Conservation (phyloP, 495 filamentous ascomycete species). For the Letharia columbiana region DNA sequence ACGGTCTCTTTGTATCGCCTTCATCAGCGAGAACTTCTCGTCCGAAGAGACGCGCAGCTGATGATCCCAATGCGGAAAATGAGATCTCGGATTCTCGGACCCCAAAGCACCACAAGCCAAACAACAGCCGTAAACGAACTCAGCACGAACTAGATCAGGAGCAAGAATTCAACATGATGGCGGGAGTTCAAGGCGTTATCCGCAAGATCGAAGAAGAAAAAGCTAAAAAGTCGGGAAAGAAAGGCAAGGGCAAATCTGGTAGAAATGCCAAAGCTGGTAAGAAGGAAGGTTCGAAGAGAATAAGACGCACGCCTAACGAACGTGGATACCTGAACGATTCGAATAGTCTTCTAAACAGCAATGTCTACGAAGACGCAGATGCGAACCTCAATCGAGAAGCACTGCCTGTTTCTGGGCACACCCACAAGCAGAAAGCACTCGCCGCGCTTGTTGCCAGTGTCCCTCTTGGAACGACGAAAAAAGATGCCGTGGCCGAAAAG, state of each 20-base stretch:
- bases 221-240: no score
- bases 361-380: slow-evolving; percentile 21
- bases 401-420: neutral
- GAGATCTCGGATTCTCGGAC: no score
- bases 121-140: neutral
- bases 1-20: neutral
- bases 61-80: no score
- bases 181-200: slow-evolving; percentile 17
- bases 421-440: slow-evolving; percentile 9
- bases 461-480: slow-evolving; percentile 5
- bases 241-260: no score
- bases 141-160: neutral
- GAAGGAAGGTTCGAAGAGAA: slow-evolving; percentile 8
- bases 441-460: slow-evolving; percentile 12
- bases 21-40: neutral
- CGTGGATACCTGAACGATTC: slow-evolving; percentile 8
- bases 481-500: slow-evolving; percentile 15
- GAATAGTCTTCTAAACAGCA: slow-evolving; percentile 9
- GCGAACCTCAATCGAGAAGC: slow-evolving; percentile 7
- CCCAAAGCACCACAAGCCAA: no score
- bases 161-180: slow-evolving; percentile 21
- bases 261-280: no score
- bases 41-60: neutral
- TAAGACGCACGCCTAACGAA: neutral
- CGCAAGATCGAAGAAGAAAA: no score